Evolutionary conservation across 148 eudicot genomes (phyloP), one percentile per base, ranked within the genome.

Genomic region (Drosera capensis): DNA sequence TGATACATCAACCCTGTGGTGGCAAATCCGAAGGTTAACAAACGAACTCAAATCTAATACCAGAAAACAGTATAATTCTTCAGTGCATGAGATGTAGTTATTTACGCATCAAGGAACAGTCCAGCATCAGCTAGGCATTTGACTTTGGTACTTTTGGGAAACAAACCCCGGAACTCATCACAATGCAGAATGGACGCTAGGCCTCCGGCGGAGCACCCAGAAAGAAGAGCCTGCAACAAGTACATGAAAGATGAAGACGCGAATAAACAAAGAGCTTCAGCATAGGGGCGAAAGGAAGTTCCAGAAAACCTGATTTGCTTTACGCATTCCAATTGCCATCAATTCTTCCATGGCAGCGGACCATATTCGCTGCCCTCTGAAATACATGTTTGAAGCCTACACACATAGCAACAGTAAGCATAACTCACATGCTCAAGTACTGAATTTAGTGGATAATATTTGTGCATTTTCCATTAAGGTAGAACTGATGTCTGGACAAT

Each of bases 171-270:
- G 54, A 88, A 88, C 41, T 52, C 71, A 70, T 88, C 97, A 69
- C 97, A 88, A 50, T 80, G 83, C 57, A 83, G 56, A 57, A 88
- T 83, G 39, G 94, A 66, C 45, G 97, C 55, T 69, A 88, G 67
- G 51, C 97, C 97, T 42, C 97, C 97, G 47, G 97, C 97, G 31
- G 97, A 88, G 64, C 97, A 88, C 46, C 97, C 97, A 40, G 97
- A 78, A 49, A 88, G 73, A 54, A 83, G 63, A 41, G 97, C 80
- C 80, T 77, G 26, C 9, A 51, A 36, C 41, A 54, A 15, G 8
- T 38, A n/a, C 49, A 57, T 63, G 40, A 70, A 52, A 45, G 46
- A 30, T 30, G 34, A 54, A 14, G 17, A 17, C 37, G 34, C 37
- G 34, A 26, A 52, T 35, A 43, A 9, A 9, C 9, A 26, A 22